These are phyloP conservation scores for Elongisporangium anandrum DNA, from an alignment of 352 stramenopile genomes.

Conservation along the genomic window DNA sequence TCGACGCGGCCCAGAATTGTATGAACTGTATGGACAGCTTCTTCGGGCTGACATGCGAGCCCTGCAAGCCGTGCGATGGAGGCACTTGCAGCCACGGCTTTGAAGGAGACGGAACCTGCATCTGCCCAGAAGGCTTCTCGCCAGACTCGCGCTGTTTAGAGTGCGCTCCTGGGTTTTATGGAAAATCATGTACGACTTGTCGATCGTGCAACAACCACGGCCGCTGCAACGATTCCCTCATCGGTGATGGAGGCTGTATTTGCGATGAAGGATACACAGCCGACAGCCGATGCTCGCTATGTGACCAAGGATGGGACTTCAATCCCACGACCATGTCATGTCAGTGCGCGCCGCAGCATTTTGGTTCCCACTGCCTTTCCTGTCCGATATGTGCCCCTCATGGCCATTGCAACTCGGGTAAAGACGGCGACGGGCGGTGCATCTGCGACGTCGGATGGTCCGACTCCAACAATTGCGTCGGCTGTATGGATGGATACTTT, in stretches of 20 bases:
- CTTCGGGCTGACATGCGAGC: slow-evolving; percentile 60
- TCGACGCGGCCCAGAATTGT: slow-evolving; percentile 65
- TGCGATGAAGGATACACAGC: slow-evolving; percentile 83
- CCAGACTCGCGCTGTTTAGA: slow-evolving; percentile 69
- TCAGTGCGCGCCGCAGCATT: slow-evolving; percentile 81
- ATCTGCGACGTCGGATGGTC: slow-evolving; percentile 85
- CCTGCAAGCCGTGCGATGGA: slow-evolving; percentile 77
- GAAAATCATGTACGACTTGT: slow-evolving; percentile 69
- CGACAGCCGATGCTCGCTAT: slow-evolving; percentile 71
- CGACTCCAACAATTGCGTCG: slow-evolving; percentile 86
- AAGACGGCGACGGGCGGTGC: slow-evolving; percentile 76
- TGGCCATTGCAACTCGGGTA: slow-evolving; percentile 77
- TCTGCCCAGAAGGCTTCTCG: slow-evolving; percentile 79
- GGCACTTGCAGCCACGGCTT: slow-evolving; percentile 80
- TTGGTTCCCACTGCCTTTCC: slow-evolving; percentile 68
- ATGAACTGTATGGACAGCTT: slow-evolving; percentile 85
- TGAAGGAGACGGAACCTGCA: slow-evolving; percentile 66
- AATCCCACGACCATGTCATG: slow-evolving; percentile 86
- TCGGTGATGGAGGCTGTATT: slow-evolving; percentile 68
- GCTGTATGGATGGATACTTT: slow-evolving; percentile 83
- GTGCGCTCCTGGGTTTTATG: slow-evolving; percentile 69
- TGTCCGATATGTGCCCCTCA: slow-evolving; percentile 84
- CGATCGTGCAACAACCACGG: slow-evolving; percentile 83
- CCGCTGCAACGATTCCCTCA: slow-evolving; percentile 65
- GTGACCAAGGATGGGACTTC: slow-evolving; percentile 84